A percentile compares a stretch with the other conserved stretches of the same genome.
These are phyloP conservation scores for Pulchroboletus neoregius DNA, from an alignment of 1,284 basidiomycete genomes.

Conservation along the genomic window DNA sequence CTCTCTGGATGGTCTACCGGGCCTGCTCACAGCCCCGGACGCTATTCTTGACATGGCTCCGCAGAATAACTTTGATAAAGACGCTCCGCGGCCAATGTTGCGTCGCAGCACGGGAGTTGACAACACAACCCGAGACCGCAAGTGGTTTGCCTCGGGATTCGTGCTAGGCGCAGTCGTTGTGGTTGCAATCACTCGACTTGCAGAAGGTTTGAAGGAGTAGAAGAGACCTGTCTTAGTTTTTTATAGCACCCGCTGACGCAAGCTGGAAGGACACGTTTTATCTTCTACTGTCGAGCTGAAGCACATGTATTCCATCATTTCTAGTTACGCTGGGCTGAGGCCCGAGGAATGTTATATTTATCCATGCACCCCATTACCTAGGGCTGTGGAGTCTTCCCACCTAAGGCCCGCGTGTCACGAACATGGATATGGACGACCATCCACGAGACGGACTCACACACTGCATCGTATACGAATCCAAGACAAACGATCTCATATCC, in stretches of 20 bases:
- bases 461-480: no score
- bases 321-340: no score
- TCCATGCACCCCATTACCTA: no score
- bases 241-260: background rate
- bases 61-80: constrained; percentile 17
- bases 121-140: background rate
- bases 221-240: background rate
- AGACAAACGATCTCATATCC: no score
- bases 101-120: background rate
- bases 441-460: no score
- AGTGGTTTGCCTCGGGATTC: constrained; percentile 20
- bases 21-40: constrained; percentile 30
- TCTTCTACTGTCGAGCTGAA: no score
- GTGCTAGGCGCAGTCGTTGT: constrained; percentile 10
- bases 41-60: constrained; percentile 12
- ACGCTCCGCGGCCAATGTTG: constrained; percentile 10
- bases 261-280: no score
- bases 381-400: no score
- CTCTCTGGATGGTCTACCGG: constrained; percentile 52
- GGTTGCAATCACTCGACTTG: constrained; percentile 5
- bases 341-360: no score
- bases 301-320: no score
- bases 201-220: constrained; percentile 5
- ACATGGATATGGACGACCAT: no score
- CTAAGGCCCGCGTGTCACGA: no score